A percentile compares a stretch with the other conserved stretches of the same genome.
Evolutionary conservation across 208 protist species (phyloP).

Genomic region (Leishmania braziliensis): DNA sequence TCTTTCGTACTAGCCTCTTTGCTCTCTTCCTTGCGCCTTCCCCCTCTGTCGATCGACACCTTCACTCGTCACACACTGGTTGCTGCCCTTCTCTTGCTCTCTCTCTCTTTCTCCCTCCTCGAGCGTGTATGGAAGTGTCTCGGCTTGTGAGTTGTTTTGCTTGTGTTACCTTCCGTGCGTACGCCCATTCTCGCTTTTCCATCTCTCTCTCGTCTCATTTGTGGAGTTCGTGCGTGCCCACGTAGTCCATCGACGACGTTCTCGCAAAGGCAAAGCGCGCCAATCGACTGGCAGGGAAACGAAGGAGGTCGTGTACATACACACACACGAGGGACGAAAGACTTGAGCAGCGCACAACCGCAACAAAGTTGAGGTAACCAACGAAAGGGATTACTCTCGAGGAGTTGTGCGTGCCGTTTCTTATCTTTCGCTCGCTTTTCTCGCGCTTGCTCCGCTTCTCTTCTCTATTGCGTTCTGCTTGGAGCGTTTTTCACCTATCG

Average conservation of each 20-base stretch:
- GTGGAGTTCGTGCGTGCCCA: neutral
- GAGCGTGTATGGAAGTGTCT: neutral
- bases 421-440: neutral
- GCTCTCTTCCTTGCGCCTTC: neutral
- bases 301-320: neutral
- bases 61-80: neutral
- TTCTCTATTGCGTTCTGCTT: conserved; percentile 3
- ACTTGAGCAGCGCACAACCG: neutral
- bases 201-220: neutral
- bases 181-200: neutral
- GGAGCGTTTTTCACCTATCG: neutral
- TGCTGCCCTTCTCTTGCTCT: neutral
- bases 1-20: neutral
- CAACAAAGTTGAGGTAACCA: neutral
- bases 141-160: neutral
- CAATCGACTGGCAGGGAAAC: neutral
- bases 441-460: conserved; percentile 11
- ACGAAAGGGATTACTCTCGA: neutral
- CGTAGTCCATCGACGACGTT: neutral
- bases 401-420: neutral
- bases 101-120: neutral
- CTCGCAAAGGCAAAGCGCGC: neutral
- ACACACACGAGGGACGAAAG: neutral
- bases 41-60: neutral
- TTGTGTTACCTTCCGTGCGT: neutral